Percentiles rank a stretch among this genome's conserved stretches.
Evolutionary conservation across 495 filamentous ascomycete genomes (phyloP).

Genomic region (Chaetomidium leptoderma): DNA sequence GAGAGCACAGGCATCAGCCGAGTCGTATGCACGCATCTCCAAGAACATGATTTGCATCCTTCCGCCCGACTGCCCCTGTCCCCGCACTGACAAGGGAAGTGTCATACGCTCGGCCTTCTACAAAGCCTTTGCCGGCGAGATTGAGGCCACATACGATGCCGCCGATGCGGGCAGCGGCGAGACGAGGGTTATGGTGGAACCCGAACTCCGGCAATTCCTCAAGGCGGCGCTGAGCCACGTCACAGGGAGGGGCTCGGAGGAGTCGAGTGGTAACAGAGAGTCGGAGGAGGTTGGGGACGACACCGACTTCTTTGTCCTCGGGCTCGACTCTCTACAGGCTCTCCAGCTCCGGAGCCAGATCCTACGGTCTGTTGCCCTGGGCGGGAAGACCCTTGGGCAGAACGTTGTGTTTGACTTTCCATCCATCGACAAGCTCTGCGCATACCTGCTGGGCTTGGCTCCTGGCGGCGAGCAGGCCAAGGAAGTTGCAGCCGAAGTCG

Average conservation of each 20-base stretch:
- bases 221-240: background rate
- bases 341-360: constrained; percentile 27
- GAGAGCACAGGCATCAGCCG: background rate
- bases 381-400: background rate
- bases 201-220: background rate
- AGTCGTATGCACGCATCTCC: constrained; percentile 48
- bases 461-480: background rate
- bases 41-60: constrained; percentile 47
- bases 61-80: constrained; percentile 37
- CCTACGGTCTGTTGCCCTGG: background rate
- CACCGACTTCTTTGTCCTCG: constrained; percentile 51
- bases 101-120: constrained; percentile 53
- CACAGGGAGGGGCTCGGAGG: background rate
- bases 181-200: background rate
- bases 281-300: background rate
- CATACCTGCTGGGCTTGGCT: background rate
- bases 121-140: constrained; percentile 40
- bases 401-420: constrained; percentile 1
- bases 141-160: constrained; percentile 43
- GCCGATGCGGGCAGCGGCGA: constrained; percentile 26
- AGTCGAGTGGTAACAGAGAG: too few relatives aligned
- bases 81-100: constrained; percentile 54
- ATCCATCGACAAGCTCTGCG: background rate
- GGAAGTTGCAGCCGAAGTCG: background rate
- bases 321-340: constrained; percentile 55